A percentile compares a stretch with the other conserved stretches of the same genome.
phyloP scores from a whole-genome alignment of 176 grass and related monocot species.

The Rhynchospora tenuis region DNA sequence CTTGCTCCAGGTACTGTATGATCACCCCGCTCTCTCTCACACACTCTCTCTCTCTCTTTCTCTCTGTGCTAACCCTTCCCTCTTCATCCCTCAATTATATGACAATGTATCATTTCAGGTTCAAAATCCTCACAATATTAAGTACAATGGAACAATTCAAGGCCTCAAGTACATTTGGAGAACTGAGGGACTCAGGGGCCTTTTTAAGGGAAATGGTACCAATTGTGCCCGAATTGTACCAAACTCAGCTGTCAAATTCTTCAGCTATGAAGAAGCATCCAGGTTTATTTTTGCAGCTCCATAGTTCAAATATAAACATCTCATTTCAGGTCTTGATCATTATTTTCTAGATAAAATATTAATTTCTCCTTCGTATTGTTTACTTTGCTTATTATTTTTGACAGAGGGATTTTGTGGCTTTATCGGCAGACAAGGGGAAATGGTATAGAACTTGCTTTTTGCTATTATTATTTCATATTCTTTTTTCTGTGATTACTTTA shows the following conservation, averaged over 20 bases:
- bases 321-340: neutral
- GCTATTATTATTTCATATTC: neutral
- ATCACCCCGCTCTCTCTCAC: neutral
- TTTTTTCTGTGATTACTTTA: neutral
- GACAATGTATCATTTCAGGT: constrained; percentile 41
- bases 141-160: constrained; percentile 98
- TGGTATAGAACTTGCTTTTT: constrained; percentile 36
- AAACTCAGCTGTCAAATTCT: constrained; percentile 99
- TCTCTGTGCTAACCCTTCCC: neutral
- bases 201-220: constrained; percentile 97
- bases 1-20: constrained; percentile 65
- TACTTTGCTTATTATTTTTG: constrained; percentile 18
- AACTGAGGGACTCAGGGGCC: constrained; percentile 81
- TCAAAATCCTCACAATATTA: constrained; percentile 97
- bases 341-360: neutral
- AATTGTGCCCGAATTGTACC: constrained; percentile 96
- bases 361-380: neutral
- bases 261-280: constrained; percentile 92
- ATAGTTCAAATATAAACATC: neutral
- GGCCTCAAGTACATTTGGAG: constrained; percentile 94
- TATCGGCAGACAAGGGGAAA: constrained; percentile 76
- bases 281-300: constrained; percentile 31
- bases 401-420: constrained; percentile 82
- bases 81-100: neutral
- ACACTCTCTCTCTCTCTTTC: neutral